Base-by-base conservation (phyloP, 2,329 filamentous ascomycete genomes). In the Stachybotrys chlorohalonatus region DNA sequence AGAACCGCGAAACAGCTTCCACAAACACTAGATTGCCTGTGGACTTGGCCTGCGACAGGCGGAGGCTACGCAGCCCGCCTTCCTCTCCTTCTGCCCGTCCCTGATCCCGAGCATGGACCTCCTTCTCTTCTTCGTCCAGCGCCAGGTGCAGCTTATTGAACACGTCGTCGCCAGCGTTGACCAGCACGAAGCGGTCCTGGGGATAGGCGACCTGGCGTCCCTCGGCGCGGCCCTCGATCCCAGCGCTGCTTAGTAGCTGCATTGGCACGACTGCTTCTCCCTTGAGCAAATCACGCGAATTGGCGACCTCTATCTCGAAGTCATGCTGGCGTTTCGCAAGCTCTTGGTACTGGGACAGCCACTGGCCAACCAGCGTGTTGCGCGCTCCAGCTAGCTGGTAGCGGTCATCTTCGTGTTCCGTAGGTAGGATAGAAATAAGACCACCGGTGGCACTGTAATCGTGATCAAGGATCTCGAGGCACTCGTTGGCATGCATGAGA, bases 381-480 rank as follows among this genome's bases (percentile, higher is more conserved):
- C 77, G 76, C 16, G 75, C 78, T 17, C 71, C 68, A 24, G 66
- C 61, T 31, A 74, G 66, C 52, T 77, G 68, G 11, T 68, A 64
- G 15, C 61, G 60, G 53, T 69, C 67, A 6, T 68, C 59, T 6
- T 65, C 65, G 3, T 65, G 63, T 15, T 72, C 68, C 2, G 70
- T 69, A 0, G 81, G 82, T 1, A 85, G 71, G 7, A 84, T 67
- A 16, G 76, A 74, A 47, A 84, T 69, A 16, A 85, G 67, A 2
- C 82, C 82, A 15, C 82, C 82, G 42, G 78, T 77, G 31, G 74
- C 70, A 48, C 74, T 73, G 60, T 77, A 81, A 63, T 84, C 81
- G 62, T 84, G 79, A 59, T 85, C 82, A 7, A 85, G 73, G 2
- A 79, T 71, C 68, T 84, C 81, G 6, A 85, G 75, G 52, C 81